Conservation (phyloP, 1,139 yeast species). For the Blastobotrys apis region DNA sequence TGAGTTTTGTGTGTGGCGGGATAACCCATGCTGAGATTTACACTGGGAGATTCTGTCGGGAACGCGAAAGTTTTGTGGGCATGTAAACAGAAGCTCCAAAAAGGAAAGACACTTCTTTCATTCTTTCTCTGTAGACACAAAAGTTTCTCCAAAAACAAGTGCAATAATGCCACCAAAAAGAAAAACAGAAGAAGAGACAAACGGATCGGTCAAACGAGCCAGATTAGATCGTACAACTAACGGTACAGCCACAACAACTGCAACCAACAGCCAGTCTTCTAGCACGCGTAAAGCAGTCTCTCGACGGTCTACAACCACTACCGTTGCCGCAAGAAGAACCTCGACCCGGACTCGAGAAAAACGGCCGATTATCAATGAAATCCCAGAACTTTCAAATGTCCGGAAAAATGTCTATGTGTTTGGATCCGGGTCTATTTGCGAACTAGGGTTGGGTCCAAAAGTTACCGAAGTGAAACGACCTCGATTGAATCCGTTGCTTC, state of each 20-base stretch:
- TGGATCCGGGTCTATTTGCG: slow-evolving; percentile 98
- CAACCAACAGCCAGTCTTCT: slow-evolving; percentile 28
- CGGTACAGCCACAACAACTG: slow-evolving; percentile 19
- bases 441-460: slow-evolving; percentile 88
- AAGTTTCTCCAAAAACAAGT: not conserved
- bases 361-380: slow-evolving; percentile 18
- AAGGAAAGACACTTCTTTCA: too few relatives aligned
- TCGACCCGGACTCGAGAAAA: slow-evolving; percentile 9
- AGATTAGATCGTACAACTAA: slow-evolving; percentile 10
- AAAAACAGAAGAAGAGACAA: slow-evolving; percentile 13
- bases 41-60: too few relatives aligned
- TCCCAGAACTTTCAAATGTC: slow-evolving; percentile 41
- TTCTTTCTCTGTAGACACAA: not conserved
- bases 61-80: not conserved
- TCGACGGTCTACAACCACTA: not conserved
- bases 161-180: slow-evolving; percentile 18
- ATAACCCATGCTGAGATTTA: too few relatives aligned
- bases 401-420: slow-evolving; percentile 79
- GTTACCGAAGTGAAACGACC: slow-evolving; percentile 96
- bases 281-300: not conserved
- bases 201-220: slow-evolving; percentile 18
- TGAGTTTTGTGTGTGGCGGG: too few relatives aligned
- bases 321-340: not conserved
- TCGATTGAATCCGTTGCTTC: slow-evolving; percentile 73
- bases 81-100: not conserved